Percentiles rank a stretch among this genome's conserved stretches.
These are phyloP conservation scores for Sisymbrium irio DNA, from an alignment of 345 rosid genomes.

Conservation along the genomic window DNA sequence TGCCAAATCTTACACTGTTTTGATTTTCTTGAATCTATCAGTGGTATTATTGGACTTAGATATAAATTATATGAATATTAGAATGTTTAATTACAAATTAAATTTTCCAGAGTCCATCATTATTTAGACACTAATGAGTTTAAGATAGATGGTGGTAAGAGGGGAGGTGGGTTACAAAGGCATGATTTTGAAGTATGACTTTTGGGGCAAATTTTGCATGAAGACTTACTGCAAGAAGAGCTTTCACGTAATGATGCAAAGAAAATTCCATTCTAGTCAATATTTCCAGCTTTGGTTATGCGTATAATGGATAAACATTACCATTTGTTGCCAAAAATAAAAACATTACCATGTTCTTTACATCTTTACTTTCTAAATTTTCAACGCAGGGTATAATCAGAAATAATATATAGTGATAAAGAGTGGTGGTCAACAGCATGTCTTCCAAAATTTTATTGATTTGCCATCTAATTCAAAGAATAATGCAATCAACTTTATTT, in stretches of 20 bases:
- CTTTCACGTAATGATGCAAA: slow-evolving; percentile 19
- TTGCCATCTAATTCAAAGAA: not conserved
- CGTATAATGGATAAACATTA: slow-evolving; percentile 22
- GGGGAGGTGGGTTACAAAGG: slow-evolving; percentile 6
- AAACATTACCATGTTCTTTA: slow-evolving; percentile 10
- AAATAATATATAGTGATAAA: not conserved
- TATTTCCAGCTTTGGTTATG: slow-evolving; percentile 7
- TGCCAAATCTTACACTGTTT: not conserved
- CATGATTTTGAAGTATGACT: slow-evolving; percentile 25
- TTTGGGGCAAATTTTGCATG: slow-evolving; percentile 23
- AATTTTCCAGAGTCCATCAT: not conserved
- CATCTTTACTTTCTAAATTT: not conserved
- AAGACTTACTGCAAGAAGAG: slow-evolving; percentile 10
- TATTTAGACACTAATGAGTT: not conserved
- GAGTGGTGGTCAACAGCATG: not conserved
- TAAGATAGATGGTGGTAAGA: not conserved
- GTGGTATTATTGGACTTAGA: not conserved
- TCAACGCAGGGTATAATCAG: not conserved
- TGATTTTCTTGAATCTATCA: not conserved
- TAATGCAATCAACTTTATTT: not conserved
- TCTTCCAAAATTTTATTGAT: not conserved
- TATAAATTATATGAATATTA: not conserved
- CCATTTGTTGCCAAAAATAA: slow-evolving; percentile 19
- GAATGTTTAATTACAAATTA: too few species aligned
- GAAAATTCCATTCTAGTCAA: slow-evolving; percentile 14